Conservation (phyloP, 768 basidiomycete species). For the Amyloporia xantha region DNA sequence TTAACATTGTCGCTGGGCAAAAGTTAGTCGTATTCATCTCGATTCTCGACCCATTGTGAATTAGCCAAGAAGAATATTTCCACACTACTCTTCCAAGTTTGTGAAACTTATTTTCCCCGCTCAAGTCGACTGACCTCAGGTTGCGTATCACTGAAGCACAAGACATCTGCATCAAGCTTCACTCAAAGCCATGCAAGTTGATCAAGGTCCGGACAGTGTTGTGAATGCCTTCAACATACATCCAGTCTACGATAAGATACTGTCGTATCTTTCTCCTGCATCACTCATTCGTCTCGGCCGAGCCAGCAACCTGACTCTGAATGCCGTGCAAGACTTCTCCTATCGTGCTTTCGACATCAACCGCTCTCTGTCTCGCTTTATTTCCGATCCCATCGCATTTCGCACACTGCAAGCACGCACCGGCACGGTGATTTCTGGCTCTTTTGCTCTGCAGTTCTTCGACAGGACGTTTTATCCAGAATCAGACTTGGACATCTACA, state of each 20-base stretch:
- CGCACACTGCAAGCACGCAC: conserved; percentile 36
- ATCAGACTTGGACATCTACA: conserved; percentile 47
- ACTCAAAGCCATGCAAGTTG: neutral
- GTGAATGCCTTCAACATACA: neutral
- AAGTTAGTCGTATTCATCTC: too few species aligned
- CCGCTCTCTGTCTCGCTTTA: conserved; percentile 28
- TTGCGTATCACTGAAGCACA: too few species aligned
- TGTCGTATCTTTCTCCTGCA: conserved; percentile 2
- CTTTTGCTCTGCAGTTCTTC: conserved; percentile 45
- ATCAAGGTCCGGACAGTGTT: neutral
- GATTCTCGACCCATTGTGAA: too few species aligned
- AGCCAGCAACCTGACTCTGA: neutral
- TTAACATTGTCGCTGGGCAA: too few species aligned
- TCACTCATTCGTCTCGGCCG: conserved; percentile 3
- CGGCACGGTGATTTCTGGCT: conserved; percentile 44
- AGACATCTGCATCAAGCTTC: too few species aligned
- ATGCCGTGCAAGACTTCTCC: conserved; percentile 16
- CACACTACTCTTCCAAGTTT: too few species aligned
- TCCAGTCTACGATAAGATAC: conserved; percentile 9
- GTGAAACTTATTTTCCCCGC: too few species aligned
- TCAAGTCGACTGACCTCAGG: too few species aligned
- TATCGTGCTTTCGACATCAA: conserved; percentile 29
- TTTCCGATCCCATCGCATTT: conserved; percentile 31
- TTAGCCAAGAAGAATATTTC: too few species aligned
- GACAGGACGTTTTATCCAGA: conserved; percentile 34